Evolutionary conservation across 2,329 filamentous ascomycete species (phyloP).

Genomic region (Geosmithia flava): DNA sequence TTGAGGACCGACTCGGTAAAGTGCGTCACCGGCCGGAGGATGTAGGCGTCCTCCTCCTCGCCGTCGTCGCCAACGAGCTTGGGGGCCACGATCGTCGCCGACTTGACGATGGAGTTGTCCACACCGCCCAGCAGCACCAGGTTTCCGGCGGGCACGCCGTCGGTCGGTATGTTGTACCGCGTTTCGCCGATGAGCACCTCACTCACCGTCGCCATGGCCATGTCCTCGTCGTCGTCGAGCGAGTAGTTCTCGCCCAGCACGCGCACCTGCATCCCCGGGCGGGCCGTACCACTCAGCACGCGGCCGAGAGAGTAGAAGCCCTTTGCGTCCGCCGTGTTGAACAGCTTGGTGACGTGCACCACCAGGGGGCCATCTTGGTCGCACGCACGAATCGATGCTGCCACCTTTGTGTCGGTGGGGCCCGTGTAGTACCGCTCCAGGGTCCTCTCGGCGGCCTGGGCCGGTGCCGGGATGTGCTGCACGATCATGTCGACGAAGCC

Average conservation of each 20-base stretch:
- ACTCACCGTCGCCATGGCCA: slow-evolving; percentile 73
- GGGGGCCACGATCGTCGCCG: slow-evolving; percentile 75
- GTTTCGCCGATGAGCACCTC: slow-evolving; percentile 88
- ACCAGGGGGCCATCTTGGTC: slow-evolving; percentile 84
- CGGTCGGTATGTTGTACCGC: slow-evolving; percentile 82
- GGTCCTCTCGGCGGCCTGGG: slow-evolving; percentile 62
- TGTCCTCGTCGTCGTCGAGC: slow-evolving; percentile 94
- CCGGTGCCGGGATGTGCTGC: slow-evolving; percentile 77
- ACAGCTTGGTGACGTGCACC: slow-evolving; percentile 87
- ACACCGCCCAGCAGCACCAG: slow-evolving; percentile 86
- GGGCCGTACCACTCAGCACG: slow-evolving; percentile 83
- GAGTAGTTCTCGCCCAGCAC: slow-evolving; percentile 94
- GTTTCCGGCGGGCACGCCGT: slow-evolving; percentile 87
- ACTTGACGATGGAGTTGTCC: slow-evolving; percentile 97
- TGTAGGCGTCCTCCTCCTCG: slow-evolving; percentile 84
- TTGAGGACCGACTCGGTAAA: slow-evolving; percentile 98
- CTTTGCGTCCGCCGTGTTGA: slow-evolving; percentile 82
- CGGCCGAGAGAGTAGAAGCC: slow-evolving; percentile 82
- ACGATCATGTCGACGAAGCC: slow-evolving; percentile 96
- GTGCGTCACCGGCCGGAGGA: slow-evolving; percentile 85
- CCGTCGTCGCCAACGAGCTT: slow-evolving; percentile 32
- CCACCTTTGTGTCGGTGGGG: slow-evolving; percentile 70
- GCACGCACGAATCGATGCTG: slow-evolving; percentile 67
- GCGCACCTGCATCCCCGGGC: slow-evolving; percentile 69
- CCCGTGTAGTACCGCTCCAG: slow-evolving; percentile 88